Conservation (phyloP, 257 asterid genomes). For the Marsdenia floribunda region DNA sequence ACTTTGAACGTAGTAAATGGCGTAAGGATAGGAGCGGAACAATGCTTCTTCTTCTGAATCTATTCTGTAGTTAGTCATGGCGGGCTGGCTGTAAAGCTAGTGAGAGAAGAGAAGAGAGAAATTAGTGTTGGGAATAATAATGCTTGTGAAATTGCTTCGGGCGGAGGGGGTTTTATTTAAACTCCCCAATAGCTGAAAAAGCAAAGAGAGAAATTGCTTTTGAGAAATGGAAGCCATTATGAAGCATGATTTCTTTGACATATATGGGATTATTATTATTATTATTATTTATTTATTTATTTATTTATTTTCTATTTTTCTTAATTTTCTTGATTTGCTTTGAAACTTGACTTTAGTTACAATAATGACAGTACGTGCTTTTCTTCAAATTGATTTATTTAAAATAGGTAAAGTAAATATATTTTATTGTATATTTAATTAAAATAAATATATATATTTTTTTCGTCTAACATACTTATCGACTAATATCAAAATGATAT, state of each 20-base stretch:
- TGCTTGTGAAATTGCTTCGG: not conserved
- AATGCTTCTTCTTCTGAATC: slow-evolving; percentile 64
- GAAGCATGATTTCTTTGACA: slow-evolving; percentile 5
- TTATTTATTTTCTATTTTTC: not conserved
- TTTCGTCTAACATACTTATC: too few species aligned
- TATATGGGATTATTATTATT: not conserved
- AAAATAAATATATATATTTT: too few species aligned
- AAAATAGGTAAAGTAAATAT: not conserved
- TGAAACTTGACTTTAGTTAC: not conserved
- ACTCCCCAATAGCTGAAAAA: not conserved
- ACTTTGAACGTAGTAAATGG: slow-evolving; percentile 64
- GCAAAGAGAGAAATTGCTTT: slow-evolving; percentile 10
- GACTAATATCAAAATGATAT: too few species aligned
- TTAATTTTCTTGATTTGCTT: not conserved
- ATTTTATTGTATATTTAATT: not conserved
- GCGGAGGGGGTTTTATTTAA: slow-evolving; percentile 26
- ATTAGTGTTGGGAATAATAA: not conserved
- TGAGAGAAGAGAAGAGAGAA: not conserved
- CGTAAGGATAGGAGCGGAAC: slow-evolving; percentile 48
- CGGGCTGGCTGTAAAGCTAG: not conserved
- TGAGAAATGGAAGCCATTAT: slow-evolving; percentile 25
- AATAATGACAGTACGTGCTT: not conserved
- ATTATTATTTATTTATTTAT: not conserved
- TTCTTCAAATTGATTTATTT: not conserved
- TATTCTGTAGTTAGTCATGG: slow-evolving; percentile 32